Evolutionary conservation across 2,329 filamentous ascomycete genomes (phyloP).

Genomic region (Trichoderma pleuroti): DNA sequence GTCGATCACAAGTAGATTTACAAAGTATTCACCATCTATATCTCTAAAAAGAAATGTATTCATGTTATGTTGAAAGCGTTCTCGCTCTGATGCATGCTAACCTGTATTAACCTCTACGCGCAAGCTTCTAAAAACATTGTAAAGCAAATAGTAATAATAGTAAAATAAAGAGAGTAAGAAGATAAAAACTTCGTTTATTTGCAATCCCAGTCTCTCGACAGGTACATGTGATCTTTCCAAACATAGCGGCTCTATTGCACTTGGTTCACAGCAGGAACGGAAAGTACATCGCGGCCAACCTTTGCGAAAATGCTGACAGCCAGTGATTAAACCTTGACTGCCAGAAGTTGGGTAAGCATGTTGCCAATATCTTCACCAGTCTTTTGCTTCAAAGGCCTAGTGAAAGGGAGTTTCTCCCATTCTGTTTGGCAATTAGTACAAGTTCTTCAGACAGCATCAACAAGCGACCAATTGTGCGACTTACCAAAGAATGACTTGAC

Average conservation of each 20-base stretch:
- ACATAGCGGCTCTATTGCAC: background rate
- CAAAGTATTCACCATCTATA: background rate
- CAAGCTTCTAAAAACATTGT: background rate
- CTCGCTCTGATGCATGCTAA: background rate
- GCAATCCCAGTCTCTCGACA: background rate
- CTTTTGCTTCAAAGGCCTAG: background rate
- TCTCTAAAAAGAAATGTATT: background rate
- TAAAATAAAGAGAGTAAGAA: background rate
- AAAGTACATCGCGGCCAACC: background rate
- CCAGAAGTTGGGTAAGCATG: background rate
- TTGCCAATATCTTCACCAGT: background rate
- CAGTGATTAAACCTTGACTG: background rate
- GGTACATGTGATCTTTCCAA: background rate
- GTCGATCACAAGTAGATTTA: background rate
- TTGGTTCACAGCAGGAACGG: background rate
- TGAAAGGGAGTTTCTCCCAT: background rate
- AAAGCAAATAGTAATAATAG: background rate
- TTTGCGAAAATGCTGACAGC: background rate
- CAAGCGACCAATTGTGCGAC: background rate
- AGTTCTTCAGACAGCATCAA: background rate
- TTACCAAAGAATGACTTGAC: slow-evolving; percentile 12
- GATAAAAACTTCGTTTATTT: background rate
- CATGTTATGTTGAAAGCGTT: background rate
- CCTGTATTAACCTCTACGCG: background rate
- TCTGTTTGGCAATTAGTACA: background rate